phyloP scores from a whole-genome alignment of 768 basidiomycete genomes.

The Lyophyllum atratum region DNA sequence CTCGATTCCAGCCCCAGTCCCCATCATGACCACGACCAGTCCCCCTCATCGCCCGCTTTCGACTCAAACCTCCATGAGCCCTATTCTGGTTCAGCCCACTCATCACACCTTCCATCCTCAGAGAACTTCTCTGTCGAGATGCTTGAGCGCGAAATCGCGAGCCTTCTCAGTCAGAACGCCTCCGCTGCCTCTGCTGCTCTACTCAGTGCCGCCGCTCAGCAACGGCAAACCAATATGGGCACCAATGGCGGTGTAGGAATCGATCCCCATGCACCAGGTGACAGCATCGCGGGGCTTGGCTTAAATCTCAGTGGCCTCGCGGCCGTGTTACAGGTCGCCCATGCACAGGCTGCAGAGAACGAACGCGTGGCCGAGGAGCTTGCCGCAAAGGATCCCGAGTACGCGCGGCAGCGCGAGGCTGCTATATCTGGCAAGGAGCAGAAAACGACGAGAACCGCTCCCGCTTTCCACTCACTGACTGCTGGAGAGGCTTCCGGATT shows the following conservation, averaged over 20 bases:
- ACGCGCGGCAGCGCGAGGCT: slow-evolving; percentile 45
- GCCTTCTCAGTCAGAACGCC: slow-evolving; percentile 73
- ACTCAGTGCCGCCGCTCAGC: slow-evolving; percentile 67
- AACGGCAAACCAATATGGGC: slow-evolving; percentile 51
- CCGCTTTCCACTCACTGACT: slow-evolving; percentile 79
- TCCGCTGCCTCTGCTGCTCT: slow-evolving; percentile 68
- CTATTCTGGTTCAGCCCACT: slow-evolving; percentile 34
- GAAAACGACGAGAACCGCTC: slow-evolving; percentile 65
- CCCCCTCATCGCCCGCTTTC: slow-evolving; percentile 30
- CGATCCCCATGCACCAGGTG: slow-evolving; percentile 29
- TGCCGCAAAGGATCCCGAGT: slow-evolving; percentile 46
- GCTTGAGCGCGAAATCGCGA: slow-evolving; percentile 78
- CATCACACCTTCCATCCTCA: slow-evolving; percentile 37
- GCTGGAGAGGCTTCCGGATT: slow-evolving; percentile 45
- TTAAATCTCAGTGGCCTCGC: slow-evolving; percentile 66
- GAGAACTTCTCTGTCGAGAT: slow-evolving; percentile 68
- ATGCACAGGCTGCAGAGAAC: slow-evolving; percentile 55
- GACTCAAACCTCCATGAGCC: slow-evolving; percentile 39
- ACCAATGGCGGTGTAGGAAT: slow-evolving; percentile 26
- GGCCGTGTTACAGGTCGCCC: slow-evolving; percentile 80
- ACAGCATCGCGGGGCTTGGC: slow-evolving; percentile 44
- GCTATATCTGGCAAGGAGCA: slow-evolving; percentile 47
- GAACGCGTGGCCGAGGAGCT: slow-evolving; percentile 45
- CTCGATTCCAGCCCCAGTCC: slow-evolving; percentile 27
- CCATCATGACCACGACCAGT: slow-evolving; percentile 28